phyloP scores from a whole-genome alignment of 306 rosid species.

The Vachellia pachyceras region DNA sequence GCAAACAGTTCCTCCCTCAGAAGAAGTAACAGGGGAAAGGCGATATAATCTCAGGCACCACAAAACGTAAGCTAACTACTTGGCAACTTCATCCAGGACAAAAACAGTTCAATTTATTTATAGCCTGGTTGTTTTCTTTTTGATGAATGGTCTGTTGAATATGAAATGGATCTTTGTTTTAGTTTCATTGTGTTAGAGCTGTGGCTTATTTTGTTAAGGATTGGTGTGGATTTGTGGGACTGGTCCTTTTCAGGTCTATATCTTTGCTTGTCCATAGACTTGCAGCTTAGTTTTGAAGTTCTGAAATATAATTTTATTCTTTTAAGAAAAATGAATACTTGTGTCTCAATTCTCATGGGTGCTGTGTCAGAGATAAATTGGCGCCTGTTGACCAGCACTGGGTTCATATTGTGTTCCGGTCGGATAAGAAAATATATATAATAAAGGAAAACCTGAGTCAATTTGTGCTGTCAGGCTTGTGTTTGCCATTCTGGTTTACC shows the following conservation, averaged over 20 bases:
- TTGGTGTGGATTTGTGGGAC: background rate
- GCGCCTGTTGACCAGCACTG: slow-evolving; percentile 18
- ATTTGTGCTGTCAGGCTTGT: slow-evolving; percentile 16
- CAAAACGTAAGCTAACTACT: slow-evolving; percentile 77
- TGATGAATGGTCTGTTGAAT: slow-evolving; percentile 15
- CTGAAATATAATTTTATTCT: background rate
- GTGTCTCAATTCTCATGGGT: slow-evolving; percentile 17
- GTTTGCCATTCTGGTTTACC: slow-evolving; percentile 13
- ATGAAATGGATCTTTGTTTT: slow-evolving; percentile 15
- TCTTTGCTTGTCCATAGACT: background rate
- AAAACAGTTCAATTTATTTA: slow-evolving; percentile 20
- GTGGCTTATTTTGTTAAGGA: no score
- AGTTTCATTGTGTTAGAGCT: slow-evolving; percentile 14
- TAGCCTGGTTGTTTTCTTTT: slow-evolving; percentile 19
- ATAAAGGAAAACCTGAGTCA: background rate
- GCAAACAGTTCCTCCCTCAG: slow-evolving; percentile 52
- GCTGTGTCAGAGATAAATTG: slow-evolving; percentile 6
- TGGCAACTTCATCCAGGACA: slow-evolving; percentile 18
- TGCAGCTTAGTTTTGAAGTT: background rate
- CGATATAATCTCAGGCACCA: slow-evolving; percentile 86
- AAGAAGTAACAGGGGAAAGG: slow-evolving; percentile 61
- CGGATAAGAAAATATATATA: no score
- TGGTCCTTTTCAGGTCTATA: background rate
- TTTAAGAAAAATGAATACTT: background rate
- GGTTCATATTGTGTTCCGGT: background rate